A percentile compares a stretch with the other conserved stretches of the same genome.
Evolutionary conservation across 192 early-diverging fungal genomes (phyloP).

Genomic region (Funneliformis geosporum): DNA sequence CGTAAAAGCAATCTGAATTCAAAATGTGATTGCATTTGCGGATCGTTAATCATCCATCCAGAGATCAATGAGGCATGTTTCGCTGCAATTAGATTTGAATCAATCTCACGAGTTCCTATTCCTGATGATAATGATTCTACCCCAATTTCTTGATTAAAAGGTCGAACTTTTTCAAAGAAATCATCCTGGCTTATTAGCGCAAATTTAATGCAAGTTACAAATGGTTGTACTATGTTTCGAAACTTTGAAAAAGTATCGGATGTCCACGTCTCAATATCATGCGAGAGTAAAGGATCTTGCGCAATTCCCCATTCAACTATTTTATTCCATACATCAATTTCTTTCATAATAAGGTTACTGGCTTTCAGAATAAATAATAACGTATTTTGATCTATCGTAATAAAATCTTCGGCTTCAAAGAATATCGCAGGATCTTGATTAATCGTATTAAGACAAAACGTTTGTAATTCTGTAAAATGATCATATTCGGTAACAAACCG

Average conservation of each 20-base stretch:
- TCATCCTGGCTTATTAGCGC: background rate
- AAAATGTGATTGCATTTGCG: background rate
- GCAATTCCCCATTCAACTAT: constrained; percentile 10
- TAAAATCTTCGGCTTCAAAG: background rate
- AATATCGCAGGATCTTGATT: background rate
- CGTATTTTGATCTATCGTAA: background rate
- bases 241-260: background rate
- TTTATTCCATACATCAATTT: constrained; percentile 9
- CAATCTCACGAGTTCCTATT: background rate
- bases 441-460: background rate
- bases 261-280: background rate
- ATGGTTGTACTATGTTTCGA: background rate
- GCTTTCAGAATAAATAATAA: background rate
- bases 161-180: background rate
- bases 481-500: background rate
- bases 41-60: background rate
- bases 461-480: background rate
- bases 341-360: constrained; percentile 12
- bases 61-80: constrained; percentile 4
- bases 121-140: background rate
- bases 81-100: background rate
- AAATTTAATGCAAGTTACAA: background rate
- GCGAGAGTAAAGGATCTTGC: background rate
- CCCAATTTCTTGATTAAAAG: background rate
- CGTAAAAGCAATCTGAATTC: constrained; percentile 6